These are phyloP conservation scores for Entomortierella chlamydospora DNA, from an alignment of 192 early-diverging fungal genomes.

Conservation along the genomic window DNA sequence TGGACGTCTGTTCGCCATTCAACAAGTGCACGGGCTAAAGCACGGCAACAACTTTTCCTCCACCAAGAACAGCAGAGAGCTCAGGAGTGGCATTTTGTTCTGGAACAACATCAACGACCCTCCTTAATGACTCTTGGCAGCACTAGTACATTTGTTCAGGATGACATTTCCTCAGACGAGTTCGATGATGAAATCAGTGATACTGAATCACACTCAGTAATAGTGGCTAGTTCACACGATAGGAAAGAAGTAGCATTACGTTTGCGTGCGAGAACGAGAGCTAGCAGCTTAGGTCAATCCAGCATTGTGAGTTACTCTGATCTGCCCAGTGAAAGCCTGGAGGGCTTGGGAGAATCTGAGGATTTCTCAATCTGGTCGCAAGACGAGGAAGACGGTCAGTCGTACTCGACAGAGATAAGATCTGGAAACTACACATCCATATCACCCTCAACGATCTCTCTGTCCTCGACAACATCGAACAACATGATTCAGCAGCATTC, in stretches of 20 bases:
- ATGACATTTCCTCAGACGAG: neutral
- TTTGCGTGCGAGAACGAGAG: neutral
- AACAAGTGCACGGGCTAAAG: slow-evolving; percentile 15
- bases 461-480: neutral
- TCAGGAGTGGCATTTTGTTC: slow-evolving; percentile 36
- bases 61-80: slow-evolving; percentile 23
- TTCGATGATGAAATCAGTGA: neutral
- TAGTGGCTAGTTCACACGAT: too few species aligned
- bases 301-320: slow-evolving; percentile 16
- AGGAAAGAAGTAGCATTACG: neutral
- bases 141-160: neutral
- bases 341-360: slow-evolving; percentile 19
- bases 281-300: neutral
- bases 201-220: neutral
- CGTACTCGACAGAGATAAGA: neutral
- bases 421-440: neutral
- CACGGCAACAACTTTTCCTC: slow-evolving; percentile 16
- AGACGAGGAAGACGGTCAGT: slow-evolving; percentile 20
- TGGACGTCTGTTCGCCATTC: slow-evolving; percentile 29
- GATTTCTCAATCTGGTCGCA: slow-evolving; percentile 33
- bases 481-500: neutral
- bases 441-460: neutral
- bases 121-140: too few species aligned
- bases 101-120: slow-evolving; percentile 16
- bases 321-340: slow-evolving; percentile 15